Evolutionary conservation across 192 early-diverging fungal genomes (phyloP), one percentile per base, ranked within the genome.

Genomic region (Coemansia reversa): DNA sequence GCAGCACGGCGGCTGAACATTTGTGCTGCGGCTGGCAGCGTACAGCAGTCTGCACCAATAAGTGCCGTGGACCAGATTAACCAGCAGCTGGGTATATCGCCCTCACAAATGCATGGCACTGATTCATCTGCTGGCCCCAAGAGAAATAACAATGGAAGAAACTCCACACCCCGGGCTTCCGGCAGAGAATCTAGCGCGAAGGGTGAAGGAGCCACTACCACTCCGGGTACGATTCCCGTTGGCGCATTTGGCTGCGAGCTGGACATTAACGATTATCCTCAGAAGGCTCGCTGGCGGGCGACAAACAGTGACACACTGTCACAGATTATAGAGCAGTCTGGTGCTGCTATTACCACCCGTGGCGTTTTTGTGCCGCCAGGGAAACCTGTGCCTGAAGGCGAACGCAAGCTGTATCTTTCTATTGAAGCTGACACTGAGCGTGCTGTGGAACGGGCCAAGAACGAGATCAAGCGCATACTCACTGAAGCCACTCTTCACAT

Each of bases 241-340:
- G 75, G 75, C 7, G 58, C 47, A 11, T 75, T 54, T 30, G 67
- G 69, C 29, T 77, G 75, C 60, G 96, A 99, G 79, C 90, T 99
- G 70, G 92, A 93, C 66, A 97, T 99, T 75, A 99, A 99, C 74
- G 96, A 99, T 77, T 98, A 91, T 68, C 95, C 95, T 32, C 89
- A 93, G 68, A 93, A 93, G 83, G 96, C 97, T 14, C 82, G 97
- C 58, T 92, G 93, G 90, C 90, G 88, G 66, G 96, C 98, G 30
- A 99, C 94, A 7, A 95, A 94, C 75, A 94, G 92, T 85, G 94
- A 96, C 54, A 89, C 91, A 78, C 95, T 99, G 57, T 86, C 88
- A 20, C 90, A 91, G 79, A 95, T 99, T 58, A 93, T 88, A 6
- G 94, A 98, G 70, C 83, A 93, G 50, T 90, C 92, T 20, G 95